Percentiles rank a stretch among this genome's conserved stretches.
Evolutionary conservation across 2,329 filamentous ascomycete species (phyloP).

Genomic region (Beauveria caledonica): DNA sequence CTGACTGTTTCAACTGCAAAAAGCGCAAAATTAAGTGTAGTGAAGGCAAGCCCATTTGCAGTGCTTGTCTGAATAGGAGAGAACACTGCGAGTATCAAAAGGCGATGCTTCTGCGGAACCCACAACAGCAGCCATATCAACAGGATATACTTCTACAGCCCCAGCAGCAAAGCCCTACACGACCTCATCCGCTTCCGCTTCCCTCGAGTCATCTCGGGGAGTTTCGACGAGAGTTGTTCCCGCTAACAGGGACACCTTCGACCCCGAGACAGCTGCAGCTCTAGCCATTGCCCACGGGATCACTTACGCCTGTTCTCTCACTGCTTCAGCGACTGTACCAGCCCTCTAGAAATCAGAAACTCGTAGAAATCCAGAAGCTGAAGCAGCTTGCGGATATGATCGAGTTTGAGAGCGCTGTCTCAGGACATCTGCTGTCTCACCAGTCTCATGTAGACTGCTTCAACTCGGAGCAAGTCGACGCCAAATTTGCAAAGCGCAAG

Average conservation of each 20-base stretch:
- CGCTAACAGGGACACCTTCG: background rate
- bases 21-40: conserved; percentile 48
- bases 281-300: background rate
- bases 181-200: background rate
- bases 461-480: background rate
- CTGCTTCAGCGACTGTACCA: background rate
- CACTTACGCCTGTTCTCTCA: background rate
- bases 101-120: background rate
- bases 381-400: background rate
- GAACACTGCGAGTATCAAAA: conserved; percentile 39
- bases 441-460: background rate
- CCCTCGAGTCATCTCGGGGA: background rate
- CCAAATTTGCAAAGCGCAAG: background rate
- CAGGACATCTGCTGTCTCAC: background rate
- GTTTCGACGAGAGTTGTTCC: background rate
- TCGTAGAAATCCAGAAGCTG: background rate
- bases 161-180: background rate
- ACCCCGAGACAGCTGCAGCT: background rate
- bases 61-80: conserved; percentile 39
- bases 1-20: conserved; percentile 48
- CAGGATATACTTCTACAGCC: background rate
- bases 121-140: background rate
- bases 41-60: conserved; percentile 41
- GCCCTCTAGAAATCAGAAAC: background rate
- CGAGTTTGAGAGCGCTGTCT: background rate